Evolutionary conservation across 352 stramenopile species (phyloP).

Genomic region (Phytophthora podocarpi): DNA sequence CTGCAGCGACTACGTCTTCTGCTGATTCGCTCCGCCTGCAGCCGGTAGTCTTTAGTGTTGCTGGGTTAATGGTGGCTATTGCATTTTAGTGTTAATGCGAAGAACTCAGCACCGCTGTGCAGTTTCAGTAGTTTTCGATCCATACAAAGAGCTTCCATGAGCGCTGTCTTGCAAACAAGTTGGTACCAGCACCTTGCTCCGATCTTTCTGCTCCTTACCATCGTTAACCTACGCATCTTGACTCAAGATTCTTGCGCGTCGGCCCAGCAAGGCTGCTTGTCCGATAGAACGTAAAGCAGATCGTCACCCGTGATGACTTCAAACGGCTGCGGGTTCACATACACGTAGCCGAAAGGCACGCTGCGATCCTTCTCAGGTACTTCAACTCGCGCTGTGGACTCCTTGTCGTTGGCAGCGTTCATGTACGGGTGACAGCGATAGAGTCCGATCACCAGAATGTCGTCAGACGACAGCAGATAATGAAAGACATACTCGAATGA

Average conservation of each 20-base stretch:
- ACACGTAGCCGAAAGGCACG: conserved; percentile 84
- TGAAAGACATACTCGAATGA: conserved; percentile 87
- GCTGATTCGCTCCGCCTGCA: conserved; percentile 2
- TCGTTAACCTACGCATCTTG: conserved; percentile 11
- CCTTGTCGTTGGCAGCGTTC: conserved; percentile 1
- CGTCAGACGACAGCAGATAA: conserved; percentile 79
- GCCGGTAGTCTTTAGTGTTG: not conserved
- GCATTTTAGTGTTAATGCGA: conserved; percentile 1
- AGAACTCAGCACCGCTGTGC: not conserved
- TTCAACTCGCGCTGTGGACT: conserved; percentile 49
- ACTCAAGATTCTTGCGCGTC: too few relatives aligned
- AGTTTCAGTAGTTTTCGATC: not conserved
- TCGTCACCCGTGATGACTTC: conserved; percentile 83
- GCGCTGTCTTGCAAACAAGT: too few relatives aligned
- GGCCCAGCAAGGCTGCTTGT: conserved; percentile 81
- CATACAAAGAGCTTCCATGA: not conserved
- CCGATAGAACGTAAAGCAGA: conserved; percentile 82
- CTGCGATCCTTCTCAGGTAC: conserved; percentile 66
- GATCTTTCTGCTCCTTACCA: not conserved
- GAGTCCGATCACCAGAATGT: conserved; percentile 76
- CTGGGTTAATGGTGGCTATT: conserved; percentile 3
- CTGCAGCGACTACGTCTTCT: conserved; percentile 15
- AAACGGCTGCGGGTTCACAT: conserved; percentile 79
- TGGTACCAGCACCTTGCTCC: not conserved
- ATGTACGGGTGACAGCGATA: conserved; percentile 79